A percentile compares a stretch with the other conserved stretches of the same genome.
These are phyloP conservation scores for Tetrahymena malaccensis DNA, from an alignment of 73 alveolate genomes.

Conservation along the genomic window DNA sequence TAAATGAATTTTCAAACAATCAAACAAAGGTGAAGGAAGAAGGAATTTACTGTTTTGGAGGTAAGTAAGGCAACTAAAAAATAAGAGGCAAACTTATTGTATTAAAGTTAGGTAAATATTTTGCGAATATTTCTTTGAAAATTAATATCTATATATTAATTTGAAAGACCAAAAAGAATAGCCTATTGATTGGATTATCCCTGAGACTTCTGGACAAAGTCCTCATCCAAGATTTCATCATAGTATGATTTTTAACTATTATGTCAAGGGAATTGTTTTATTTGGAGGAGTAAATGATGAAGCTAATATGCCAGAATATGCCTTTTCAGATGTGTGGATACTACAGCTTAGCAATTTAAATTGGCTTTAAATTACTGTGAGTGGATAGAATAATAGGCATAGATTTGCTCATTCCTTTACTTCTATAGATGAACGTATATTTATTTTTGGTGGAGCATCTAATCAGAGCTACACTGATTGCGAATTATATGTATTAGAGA, in stretches of 20 bases:
- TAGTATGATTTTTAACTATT: neutral
- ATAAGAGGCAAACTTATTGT: neutral
- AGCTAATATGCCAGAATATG: neutral
- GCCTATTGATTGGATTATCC: neutral
- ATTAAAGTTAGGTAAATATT: neutral
- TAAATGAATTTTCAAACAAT: too few relatives aligned
- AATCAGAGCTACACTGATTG: neutral
- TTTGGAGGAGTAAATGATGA: neutral
- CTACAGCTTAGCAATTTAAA: neutral
- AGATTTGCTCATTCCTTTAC: neutral
- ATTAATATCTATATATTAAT: neutral
- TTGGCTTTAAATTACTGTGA: neutral
- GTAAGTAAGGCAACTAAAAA: neutral
- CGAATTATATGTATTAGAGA: neutral
- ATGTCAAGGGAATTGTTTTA: neutral
- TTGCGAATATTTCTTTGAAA: too few relatives aligned
- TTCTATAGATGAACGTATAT: neutral
- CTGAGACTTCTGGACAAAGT: neutral
- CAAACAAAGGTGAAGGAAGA: neutral
- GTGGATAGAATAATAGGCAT: neutral
- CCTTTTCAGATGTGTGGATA: neutral
- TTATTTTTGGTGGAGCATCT: neutral
- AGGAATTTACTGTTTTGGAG: neutral
- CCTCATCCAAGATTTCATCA: neutral
- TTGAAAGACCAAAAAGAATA: neutral